phyloP scores from a whole-genome alignment of 2,329 filamentous ascomycete genomes.

The Xylaria polymorpha region DNA sequence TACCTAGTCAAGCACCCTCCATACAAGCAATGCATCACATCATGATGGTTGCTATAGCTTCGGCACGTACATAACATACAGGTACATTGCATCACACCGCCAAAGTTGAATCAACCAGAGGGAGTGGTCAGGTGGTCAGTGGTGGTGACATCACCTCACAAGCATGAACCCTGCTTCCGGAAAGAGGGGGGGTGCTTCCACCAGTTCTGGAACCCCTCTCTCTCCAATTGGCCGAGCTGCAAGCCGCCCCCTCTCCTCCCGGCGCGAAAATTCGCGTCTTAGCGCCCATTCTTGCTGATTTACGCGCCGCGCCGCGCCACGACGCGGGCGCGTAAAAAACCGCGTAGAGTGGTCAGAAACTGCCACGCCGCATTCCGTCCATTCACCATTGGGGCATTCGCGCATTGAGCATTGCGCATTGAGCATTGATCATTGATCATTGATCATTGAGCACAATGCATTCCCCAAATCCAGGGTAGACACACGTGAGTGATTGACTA shows the following conservation, averaged over 20 bases:
- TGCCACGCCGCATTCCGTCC: not conserved
- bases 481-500: not conserved
- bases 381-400: not conserved
- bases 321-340: constrained; percentile 20
- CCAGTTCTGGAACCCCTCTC: not conserved
- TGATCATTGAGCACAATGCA: not conserved
- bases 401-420: not conserved
- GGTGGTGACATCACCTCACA: constrained; percentile 26
- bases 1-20: not conserved
- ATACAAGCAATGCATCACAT: not conserved
- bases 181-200: constrained; percentile 29
- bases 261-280: constrained; percentile 35
- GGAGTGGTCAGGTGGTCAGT: not conserved
- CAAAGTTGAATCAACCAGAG: not conserved
- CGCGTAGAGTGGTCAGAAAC: constrained; percentile 33
- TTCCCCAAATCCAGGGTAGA: not conserved
- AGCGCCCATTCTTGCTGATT: not conserved
- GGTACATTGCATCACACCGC: not conserved
- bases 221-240: constrained; percentile 19
- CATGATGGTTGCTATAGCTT: too few relatives aligned
- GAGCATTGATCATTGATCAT: too few relatives aligned
- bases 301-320: constrained; percentile 28
- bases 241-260: not conserved
- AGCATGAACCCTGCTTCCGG: constrained; percentile 10
- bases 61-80: too few relatives aligned